A percentile compares a stretch with the other conserved stretches of the same genome.
Evolutionary conservation across 768 basidiomycete genomes (phyloP).

Genomic region (Terana coerulea): DNA sequence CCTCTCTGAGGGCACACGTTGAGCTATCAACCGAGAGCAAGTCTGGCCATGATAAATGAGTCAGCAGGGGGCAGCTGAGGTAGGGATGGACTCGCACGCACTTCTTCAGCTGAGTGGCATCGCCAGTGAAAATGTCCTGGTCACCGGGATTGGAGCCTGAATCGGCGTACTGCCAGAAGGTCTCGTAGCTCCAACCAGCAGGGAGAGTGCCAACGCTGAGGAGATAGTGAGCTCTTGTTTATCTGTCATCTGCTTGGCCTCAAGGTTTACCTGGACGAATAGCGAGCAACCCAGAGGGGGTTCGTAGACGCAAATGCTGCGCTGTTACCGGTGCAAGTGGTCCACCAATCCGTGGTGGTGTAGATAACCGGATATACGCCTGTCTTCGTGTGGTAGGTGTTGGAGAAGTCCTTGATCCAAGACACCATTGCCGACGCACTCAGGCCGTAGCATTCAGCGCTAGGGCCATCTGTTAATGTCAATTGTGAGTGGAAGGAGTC

Average conservation of each 20-base stretch:
- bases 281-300: conserved; percentile 62
- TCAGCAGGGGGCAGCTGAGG: background rate
- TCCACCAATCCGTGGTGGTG: conserved; percentile 68
- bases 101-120: conserved; percentile 38
- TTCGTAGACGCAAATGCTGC: conserved; percentile 44
- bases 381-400: conserved; percentile 49
- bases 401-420: conserved; percentile 60
- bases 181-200: conserved; percentile 54
- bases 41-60: too few species aligned
- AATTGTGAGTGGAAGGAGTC: background rate
- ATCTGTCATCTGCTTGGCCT: background rate
- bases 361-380: conserved; percentile 50
- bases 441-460: conserved; percentile 50
- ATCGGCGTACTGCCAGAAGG: conserved; percentile 62
- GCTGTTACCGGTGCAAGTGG: conserved; percentile 58
- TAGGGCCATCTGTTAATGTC: conserved; percentile 42
- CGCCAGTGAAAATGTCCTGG: conserved; percentile 54
- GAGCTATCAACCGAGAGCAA: conserved; percentile 7
- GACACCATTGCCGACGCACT: conserved; percentile 53
- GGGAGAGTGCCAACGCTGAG: conserved; percentile 46
- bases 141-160: conserved; percentile 56
- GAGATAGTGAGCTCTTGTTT: background rate
- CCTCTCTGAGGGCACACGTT: background rate
- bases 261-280: conserved; percentile 33
- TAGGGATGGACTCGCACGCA: conserved; percentile 20